A percentile compares a stretch with the other conserved stretches of the same genome.
phyloP scores from a whole-genome alignment of 1,139 yeast genomes.

The Protomyces lactucae-debilis region DNA sequence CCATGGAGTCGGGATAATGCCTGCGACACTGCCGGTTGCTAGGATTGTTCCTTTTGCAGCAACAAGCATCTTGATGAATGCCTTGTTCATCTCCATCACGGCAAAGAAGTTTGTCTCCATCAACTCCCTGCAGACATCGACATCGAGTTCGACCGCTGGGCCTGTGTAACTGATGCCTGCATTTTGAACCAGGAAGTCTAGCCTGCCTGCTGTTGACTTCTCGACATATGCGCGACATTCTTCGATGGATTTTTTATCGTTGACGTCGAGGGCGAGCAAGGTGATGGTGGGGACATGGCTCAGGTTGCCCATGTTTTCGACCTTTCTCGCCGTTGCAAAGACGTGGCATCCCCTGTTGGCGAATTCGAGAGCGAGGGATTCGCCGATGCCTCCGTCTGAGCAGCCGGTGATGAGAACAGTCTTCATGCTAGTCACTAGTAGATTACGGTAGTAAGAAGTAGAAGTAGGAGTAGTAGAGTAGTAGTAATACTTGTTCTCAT shows the following conservation, averaged over 20 bases:
- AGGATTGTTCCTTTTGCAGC: constrained; percentile 66
- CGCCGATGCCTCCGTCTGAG: constrained; percentile 71
- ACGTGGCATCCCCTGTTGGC: constrained; percentile 49
- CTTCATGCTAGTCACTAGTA: background rate
- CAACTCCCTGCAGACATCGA: constrained; percentile 52
- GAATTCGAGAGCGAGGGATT: constrained; percentile 59
- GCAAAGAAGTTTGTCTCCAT: constrained; percentile 69
- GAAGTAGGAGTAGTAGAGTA: background rate
- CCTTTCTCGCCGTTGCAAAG: constrained; percentile 68
- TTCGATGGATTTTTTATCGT: constrained; percentile 49
- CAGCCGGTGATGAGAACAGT: constrained; percentile 70
- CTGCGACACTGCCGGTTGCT: constrained; percentile 71
- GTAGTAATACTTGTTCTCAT: too few relatives aligned
- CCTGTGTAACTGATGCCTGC: constrained; percentile 66
- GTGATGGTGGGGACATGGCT: constrained; percentile 40
- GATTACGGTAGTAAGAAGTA: background rate
- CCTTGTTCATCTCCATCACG: constrained; percentile 59
- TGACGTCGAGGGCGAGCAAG: constrained; percentile 50
- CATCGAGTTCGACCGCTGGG: constrained; percentile 64
- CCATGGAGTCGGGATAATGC: constrained; percentile 64
- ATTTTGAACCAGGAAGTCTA: constrained; percentile 63
- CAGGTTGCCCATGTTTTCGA: constrained; percentile 57
- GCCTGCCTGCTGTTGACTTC: constrained; percentile 26
- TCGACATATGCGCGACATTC: constrained; percentile 43
- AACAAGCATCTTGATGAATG: constrained; percentile 54